phyloP scores from a whole-genome alignment of 345 rosid species.

The Brassica rapa region DNA sequence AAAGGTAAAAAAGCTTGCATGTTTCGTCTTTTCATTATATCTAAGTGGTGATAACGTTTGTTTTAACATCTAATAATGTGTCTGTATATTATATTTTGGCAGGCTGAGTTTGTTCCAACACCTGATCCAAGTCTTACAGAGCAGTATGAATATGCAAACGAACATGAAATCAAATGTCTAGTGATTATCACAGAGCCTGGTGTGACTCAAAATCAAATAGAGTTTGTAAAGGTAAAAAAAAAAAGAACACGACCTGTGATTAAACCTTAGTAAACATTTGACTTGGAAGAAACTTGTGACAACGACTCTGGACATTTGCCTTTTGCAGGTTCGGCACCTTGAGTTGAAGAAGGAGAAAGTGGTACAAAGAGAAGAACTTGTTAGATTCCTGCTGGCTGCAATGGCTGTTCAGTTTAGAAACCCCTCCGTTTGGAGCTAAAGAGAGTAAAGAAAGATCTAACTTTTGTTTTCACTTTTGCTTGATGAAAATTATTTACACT shows the following conservation, averaged over 20 bases:
- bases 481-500: not conserved
- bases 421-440: constrained; percentile 69
- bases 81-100: too few relatives aligned
- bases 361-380: constrained; percentile 64
- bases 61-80: constrained; percentile 32
- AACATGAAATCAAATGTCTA: constrained; percentile 84
- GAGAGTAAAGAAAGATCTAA: constrained; percentile 14
- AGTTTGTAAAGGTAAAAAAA: constrained; percentile 67
- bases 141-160: constrained; percentile 95
- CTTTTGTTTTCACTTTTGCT: constrained; percentile 4
- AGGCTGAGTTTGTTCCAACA: constrained; percentile 85
- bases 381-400: constrained; percentile 68
- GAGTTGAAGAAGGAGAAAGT: constrained; percentile 82
- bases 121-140: constrained; percentile 97
- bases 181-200: constrained; percentile 81
- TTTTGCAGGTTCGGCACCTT: constrained; percentile 72
- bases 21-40: not conserved
- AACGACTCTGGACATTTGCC: not conserved
- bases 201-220: constrained; percentile 54
- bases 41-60: constrained; percentile 1
- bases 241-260: not conserved
- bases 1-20: constrained; percentile 57
- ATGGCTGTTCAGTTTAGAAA: constrained; percentile 73
- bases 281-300: not conserved
- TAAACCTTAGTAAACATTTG: not conserved